Evolutionary conservation across 176 grass and related monocot genomes (phyloP), one percentile per base, ranked within the genome.

Genomic region (Puya raimondii): DNA sequence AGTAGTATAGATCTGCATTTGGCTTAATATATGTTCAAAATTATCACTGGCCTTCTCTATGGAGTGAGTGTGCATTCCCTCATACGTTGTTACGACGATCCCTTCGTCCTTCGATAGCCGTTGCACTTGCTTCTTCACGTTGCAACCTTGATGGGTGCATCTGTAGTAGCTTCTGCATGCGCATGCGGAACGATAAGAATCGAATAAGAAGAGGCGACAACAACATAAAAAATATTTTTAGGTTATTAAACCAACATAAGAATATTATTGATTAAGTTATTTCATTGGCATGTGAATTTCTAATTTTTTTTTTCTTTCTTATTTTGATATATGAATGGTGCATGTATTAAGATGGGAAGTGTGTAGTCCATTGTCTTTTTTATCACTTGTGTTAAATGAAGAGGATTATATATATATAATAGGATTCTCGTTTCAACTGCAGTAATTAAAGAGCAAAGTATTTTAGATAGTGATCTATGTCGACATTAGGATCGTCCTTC

Each of bases 121-220:
- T 18, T 96, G 91, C 26, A 96, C 82, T 80, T 96, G 91, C 82
- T 96, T 96, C 80, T 96, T 96, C 66, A 96, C 91, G 29, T 82
- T 88, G 83, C 91, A 96, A 11, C 88, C 91, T 84, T 96, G 83
- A 66, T 86, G 72, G 10, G 91, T 96, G 65, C 91, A 96, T 64
- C 91, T 80, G 72, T 96, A 96, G 80, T 96, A 96, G 75, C 91
- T 96, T 50, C 91, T 96, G 72, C 51, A 84, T 70, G 25, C 56
- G 68, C 13, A 11, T 42, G 27, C 52, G n/a, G 16, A 61, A 20
- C 9, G 17, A 61, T 61, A 17, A 57, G 53, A 57, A 57, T 57
- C 17, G 18, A 21, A 20, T 21, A 68, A 50, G 20, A 49, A 68
- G 2, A 69, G 17, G 50, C 13, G n/a, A 64, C 8, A 20, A 64